Evolutionary conservation across 2,329 filamentous ascomycete genomes (phyloP).

Genomic region (Pseudogymnoascus verrucosus): DNA sequence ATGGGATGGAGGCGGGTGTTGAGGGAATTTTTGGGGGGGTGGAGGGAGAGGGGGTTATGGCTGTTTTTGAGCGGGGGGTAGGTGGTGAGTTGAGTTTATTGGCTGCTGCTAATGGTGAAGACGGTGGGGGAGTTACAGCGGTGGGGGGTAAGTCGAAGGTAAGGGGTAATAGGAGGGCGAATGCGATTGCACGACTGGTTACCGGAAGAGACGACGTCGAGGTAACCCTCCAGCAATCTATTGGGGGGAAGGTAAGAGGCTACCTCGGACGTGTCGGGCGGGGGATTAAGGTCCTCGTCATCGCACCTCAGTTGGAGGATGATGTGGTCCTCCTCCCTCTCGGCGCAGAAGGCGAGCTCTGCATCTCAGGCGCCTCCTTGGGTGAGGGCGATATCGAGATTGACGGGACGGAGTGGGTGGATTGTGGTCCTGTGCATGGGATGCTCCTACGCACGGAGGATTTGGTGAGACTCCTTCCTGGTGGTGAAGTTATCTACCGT

Average conservation of each 20-base stretch:
- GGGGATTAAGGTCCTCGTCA: background rate
- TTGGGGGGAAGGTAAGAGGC: background rate
- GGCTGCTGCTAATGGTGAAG: constrained; percentile 33
- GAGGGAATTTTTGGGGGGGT: constrained; percentile 14
- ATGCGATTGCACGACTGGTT: background rate
- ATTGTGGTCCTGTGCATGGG: constrained; percentile 48
- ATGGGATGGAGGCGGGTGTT: constrained; percentile 2
- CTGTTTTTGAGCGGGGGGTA: constrained; percentile 15
- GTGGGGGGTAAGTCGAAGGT: constrained; percentile 13
- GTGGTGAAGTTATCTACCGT: constrained; percentile 65
- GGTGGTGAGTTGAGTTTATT: constrained; percentile 19
- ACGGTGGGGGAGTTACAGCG: background rate
- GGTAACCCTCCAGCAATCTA: background rate
- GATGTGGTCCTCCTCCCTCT: constrained; percentile 50
- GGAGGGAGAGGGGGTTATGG: constrained; percentile 14
- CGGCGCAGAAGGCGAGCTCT: constrained; percentile 73
- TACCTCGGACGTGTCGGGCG: background rate
- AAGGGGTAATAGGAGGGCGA: background rate
- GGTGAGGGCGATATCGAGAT: constrained; percentile 42
- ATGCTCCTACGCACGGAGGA: constrained; percentile 78
- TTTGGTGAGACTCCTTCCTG: constrained; percentile 66
- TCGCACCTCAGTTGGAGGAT: constrained; percentile 24
- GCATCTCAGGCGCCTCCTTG: constrained; percentile 54
- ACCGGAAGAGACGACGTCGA: background rate
- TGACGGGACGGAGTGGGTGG: constrained; percentile 54